phyloP scores from a whole-genome alignment of 805 yeast genomes.

The Wickerhamiella lipophila region DNA sequence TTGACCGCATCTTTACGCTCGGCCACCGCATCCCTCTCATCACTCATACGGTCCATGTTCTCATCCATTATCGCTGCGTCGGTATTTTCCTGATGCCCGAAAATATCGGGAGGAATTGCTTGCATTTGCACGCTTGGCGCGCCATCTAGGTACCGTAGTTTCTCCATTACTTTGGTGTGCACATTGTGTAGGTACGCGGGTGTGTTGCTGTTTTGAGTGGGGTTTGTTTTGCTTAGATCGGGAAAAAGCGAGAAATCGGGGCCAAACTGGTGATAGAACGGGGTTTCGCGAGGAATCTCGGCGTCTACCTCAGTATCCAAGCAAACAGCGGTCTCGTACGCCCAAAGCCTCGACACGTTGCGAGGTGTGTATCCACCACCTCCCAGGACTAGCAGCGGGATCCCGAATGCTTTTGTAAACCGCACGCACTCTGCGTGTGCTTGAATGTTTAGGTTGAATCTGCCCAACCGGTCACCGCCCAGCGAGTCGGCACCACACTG shows the following conservation, averaged over 20 bases:
- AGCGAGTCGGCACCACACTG: slow-evolving; percentile 98
- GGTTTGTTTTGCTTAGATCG: slow-evolving; percentile 55
- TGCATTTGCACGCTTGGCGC: slow-evolving; percentile 94
- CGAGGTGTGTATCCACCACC: slow-evolving; percentile 99
- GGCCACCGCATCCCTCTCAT: slow-evolving; percentile 2
- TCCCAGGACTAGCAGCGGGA: slow-evolving; percentile 88
- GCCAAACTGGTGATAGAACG: slow-evolving; percentile 71
- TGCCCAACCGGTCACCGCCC: slow-evolving; percentile 90
- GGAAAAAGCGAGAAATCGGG: slow-evolving; percentile 91
- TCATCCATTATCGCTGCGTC: slow-evolving; percentile 29
- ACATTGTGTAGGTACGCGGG: slow-evolving; percentile 73
- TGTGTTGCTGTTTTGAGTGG: slow-evolving; percentile 50
- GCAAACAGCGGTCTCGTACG: slow-evolving; percentile 80
- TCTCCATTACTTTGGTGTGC: slow-evolving; percentile 62
- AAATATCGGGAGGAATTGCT: slow-evolving; percentile 63
- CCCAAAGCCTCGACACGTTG: slow-evolving; percentile 92
- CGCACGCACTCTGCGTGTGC: slow-evolving; percentile 96
- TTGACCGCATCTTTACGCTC: background rate
- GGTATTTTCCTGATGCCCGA: slow-evolving; percentile 30
- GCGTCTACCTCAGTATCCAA: slow-evolving; percentile 65
- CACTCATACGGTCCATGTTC: slow-evolving; percentile 18
- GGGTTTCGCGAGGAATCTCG: slow-evolving; percentile 61
- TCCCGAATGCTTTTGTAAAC: slow-evolving; percentile 69
- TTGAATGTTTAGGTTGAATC: slow-evolving; percentile 81
- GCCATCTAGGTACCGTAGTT: slow-evolving; percentile 64